Conservation (phyloP, 2,329 filamentous ascomycete species). For the Talaromyces sp. region DNA sequence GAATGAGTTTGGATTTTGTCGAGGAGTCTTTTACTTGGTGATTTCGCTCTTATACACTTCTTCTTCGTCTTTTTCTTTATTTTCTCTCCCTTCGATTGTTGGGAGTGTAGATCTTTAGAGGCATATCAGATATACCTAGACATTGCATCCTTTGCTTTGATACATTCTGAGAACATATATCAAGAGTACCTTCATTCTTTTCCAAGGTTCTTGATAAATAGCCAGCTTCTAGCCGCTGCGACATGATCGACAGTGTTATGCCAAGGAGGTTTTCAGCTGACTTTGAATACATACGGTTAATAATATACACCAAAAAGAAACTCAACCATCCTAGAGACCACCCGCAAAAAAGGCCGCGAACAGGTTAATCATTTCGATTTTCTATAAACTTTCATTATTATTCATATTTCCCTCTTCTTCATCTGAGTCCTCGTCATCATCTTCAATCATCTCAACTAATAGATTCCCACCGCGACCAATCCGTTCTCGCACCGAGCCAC, state of each 20-base stretch:
- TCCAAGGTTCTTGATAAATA: too few relatives aligned
- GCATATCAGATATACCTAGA: constrained; percentile 1
- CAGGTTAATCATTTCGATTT: background rate
- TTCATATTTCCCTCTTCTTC: constrained; percentile 29
- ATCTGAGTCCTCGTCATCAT: constrained; percentile 54
- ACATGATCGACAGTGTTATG: too few relatives aligned
- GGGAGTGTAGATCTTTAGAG: background rate
- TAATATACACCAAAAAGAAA: constrained; percentile 3
- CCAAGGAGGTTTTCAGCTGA: too few relatives aligned
- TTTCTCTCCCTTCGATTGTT: background rate
- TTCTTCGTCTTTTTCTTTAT: background rate
- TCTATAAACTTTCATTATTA: constrained; percentile 10
- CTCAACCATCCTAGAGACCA: background rate
- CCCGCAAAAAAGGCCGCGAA: background rate
- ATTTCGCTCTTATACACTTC: background rate
- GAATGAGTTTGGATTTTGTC: constrained; percentile 58
- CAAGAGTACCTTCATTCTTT: background rate
- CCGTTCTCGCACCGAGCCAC: constrained; percentile 64
- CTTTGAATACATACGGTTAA: background rate
- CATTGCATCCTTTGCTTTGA: background rate
- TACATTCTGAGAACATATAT: background rate
- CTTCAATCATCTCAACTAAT: constrained; percentile 70
- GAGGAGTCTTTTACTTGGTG: constrained; percentile 66
- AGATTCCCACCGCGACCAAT: constrained; percentile 83
- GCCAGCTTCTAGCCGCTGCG: too few relatives aligned